phyloP scores from a whole-genome alignment of 1,284 basidiomycete genomes.

The Termitomyces sp. region DNA sequence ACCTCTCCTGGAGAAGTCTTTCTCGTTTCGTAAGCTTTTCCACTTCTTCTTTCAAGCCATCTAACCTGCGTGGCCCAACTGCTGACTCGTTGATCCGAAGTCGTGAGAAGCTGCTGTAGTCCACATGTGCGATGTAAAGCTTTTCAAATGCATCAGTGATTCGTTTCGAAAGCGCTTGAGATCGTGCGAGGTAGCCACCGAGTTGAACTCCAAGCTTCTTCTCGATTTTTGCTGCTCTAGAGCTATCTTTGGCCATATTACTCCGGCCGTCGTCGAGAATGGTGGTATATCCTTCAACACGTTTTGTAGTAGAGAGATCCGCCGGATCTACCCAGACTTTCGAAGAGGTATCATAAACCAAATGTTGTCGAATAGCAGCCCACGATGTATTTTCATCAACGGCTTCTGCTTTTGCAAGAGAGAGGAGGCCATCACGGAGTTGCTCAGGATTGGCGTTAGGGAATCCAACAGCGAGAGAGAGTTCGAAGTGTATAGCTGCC shows the following conservation, averaged over 20 bases:
- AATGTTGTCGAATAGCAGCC: conserved; percentile 53
- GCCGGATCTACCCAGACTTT: conserved; percentile 67
- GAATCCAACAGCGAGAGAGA: conserved; percentile 78
- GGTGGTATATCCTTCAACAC: conserved; percentile 59
- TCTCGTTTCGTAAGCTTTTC: conserved; percentile 74
- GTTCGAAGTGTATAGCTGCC: conserved; percentile 71
- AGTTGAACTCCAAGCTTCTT: conserved; percentile 87
- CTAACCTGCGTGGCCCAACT: conserved; percentile 71
- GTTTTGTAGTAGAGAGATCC: conserved; percentile 51
- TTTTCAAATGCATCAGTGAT: conserved; percentile 68
- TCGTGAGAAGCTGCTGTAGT: conserved; percentile 74
- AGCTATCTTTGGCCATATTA: conserved; percentile 80
- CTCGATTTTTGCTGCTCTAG: conserved; percentile 81
- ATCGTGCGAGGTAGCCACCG: conserved; percentile 87
- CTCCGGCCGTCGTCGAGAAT: conserved; percentile 64
- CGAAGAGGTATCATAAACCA: conserved; percentile 58
- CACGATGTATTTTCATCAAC: conserved; percentile 60
- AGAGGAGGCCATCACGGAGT: conserved; percentile 67
- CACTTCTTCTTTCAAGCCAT: conserved; percentile 79
- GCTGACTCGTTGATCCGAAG: conserved; percentile 69
- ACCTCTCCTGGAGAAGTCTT: conserved; percentile 70
- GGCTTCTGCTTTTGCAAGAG: conserved; percentile 56
- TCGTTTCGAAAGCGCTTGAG: conserved; percentile 63
- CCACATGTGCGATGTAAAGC: conserved; percentile 60
- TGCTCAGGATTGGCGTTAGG: conserved; percentile 79